Percentiles rank a stretch among this genome's conserved stretches.
Evolutionary conservation across 495 filamentous ascomycete species (phyloP).

Genomic region (Penicillium angulare): DNA sequence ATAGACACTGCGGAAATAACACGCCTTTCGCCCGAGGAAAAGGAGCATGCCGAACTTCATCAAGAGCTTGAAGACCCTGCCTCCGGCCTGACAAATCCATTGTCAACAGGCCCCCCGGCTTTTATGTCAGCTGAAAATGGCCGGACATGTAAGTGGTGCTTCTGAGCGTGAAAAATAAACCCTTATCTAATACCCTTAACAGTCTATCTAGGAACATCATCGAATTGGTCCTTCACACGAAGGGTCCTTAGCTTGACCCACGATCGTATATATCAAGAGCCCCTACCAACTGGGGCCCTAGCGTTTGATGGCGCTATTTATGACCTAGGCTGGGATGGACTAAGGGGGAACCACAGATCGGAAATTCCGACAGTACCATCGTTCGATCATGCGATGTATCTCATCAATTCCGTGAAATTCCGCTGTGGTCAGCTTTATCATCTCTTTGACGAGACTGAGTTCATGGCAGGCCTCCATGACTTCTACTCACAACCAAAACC

Average conservation of each 20-base stretch:
- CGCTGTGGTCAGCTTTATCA: conserved; percentile 45
- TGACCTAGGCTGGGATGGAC: conserved; percentile 42
- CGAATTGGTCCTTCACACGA: conserved; percentile 47
- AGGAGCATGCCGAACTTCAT: conserved; percentile 6
- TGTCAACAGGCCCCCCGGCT: conserved; percentile 35
- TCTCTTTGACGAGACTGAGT: conserved; percentile 42
- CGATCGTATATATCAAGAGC: conserved; percentile 32
- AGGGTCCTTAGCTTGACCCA: conserved; percentile 40
- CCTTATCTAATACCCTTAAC: not conserved
- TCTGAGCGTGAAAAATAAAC: not conserved
- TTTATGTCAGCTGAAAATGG: conserved; percentile 35
- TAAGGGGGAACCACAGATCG: conserved; percentile 20
- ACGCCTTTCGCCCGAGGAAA: conserved; percentile 4
- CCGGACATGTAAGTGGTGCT: conserved; percentile 24
- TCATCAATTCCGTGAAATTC: conserved; percentile 46
- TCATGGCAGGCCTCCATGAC: conserved; percentile 36
- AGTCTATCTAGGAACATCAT: conserved; percentile 47
- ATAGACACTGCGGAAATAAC: conserved; percentile 10
- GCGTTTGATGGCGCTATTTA: conserved; percentile 41
- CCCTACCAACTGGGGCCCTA: conserved; percentile 33
- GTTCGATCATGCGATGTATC: conserved; percentile 39
- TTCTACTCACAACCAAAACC: conserved; percentile 33
- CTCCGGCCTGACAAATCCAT: conserved; percentile 34
- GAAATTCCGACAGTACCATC: conserved; percentile 32
- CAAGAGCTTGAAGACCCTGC: conserved; percentile 21